Base-by-base conservation (phyloP, 2,329 filamentous ascomycete species). In the Elsinoe fawcettii region DNA sequence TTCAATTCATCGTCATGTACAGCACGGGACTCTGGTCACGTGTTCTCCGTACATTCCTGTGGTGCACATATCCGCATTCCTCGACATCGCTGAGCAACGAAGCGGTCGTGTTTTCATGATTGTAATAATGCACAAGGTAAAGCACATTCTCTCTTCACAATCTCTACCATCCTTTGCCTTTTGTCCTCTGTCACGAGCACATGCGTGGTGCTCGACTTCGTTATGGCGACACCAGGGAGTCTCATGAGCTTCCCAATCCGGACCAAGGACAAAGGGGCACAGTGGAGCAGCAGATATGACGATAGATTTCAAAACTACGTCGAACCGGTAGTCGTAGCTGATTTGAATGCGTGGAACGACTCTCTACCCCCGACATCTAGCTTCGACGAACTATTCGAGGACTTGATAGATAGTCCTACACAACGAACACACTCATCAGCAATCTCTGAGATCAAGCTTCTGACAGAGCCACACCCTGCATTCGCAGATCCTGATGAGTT, bases 301-400 rank as follows among this genome's bases (percentile, higher is more conserved):
- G 79, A 80, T 68, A 75, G 85, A 69, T 84, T 86, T 74, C 80
- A 83, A 65, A 77, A 83, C 67, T 84, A 81, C 67, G 75, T 84
- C 68, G 77, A 82, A 63, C 74, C 77, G 63, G 74, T 74, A 56
- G 69, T 73, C 60, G 74, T 73, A 63, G 73, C 75, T 60, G 70
- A 71, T 60, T 69, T 74, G 62, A 75, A 75, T 69, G 75, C 78
- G 62, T 72, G 74, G 60, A 71, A 74, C 64, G 74, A 74, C 64
- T 73, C 74, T 57, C 70, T 77, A 64, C 74, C 79, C 60, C 70
- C 78, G 62, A 73, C 76, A 62, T 74, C 44, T 14, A 47, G 23
- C 14, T 46, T 39, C 23, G 16, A 32, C 27, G 51, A 49, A 20
- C 43, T 46, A 11, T 34, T 51, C 32, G 43, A 51, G 1, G 39